Conservation (phyloP, 2,329 filamentous ascomycete species). For the Aurifilum marmelostoma region DNA sequence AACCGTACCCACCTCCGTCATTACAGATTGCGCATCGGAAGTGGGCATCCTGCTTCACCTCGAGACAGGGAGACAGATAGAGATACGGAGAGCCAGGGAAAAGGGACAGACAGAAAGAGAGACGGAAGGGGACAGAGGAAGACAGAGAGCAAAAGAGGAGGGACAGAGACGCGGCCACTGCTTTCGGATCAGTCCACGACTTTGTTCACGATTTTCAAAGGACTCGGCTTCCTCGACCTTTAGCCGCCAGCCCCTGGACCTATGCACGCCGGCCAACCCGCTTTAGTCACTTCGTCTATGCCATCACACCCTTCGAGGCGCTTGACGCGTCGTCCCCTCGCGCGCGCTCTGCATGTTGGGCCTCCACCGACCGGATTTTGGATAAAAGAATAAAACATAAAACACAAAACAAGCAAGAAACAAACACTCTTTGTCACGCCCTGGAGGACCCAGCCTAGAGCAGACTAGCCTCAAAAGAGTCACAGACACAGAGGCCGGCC, state of each 20-base stretch:
- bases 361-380: background rate
- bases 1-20: background rate
- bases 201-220: background rate
- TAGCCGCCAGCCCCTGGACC: conserved; percentile 11
- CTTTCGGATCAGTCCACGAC: background rate
- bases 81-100: background rate
- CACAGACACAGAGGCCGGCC: background rate
- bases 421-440: background rate
- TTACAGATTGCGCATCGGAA: background rate
- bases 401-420: background rate
- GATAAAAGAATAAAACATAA: background rate
- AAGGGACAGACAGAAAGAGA: background rate
- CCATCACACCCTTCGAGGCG: background rate
- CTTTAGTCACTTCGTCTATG: conserved; percentile 9
- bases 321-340: conserved; percentile 5
- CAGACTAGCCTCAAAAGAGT: background rate
- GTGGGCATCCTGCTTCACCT: background rate
- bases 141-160: background rate
- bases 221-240: background rate
- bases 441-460: background rate
- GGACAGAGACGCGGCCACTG: background rate
- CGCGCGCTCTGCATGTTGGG: conserved; percentile 1
- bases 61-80: background rate
- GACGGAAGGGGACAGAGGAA: background rate
- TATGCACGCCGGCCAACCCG: conserved; percentile 15